Evolutionary conservation across 2,329 filamentous ascomycete species (phyloP).

Genomic region (Geosmithia morbida): DNA sequence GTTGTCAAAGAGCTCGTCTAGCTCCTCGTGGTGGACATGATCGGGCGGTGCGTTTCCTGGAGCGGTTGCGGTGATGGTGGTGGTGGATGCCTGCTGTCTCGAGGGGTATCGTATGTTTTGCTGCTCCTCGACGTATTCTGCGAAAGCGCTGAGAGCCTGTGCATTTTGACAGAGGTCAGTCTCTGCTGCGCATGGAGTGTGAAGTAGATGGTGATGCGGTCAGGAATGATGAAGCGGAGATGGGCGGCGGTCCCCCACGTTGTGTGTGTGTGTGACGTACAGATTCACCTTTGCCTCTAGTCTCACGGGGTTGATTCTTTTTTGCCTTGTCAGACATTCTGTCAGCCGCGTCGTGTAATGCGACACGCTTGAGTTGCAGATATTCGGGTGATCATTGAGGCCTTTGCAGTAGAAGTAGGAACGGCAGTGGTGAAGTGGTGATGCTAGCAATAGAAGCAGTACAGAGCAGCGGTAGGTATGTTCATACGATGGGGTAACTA

Average conservation of each 20-base stretch:
- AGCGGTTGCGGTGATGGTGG: conserved; percentile 2
- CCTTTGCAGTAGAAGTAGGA: background rate
- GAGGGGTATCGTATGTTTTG: conserved; percentile 56
- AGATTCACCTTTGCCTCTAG: conserved; percentile 69
- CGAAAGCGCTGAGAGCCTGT: conserved; percentile 88
- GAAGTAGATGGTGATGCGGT: too few species aligned
- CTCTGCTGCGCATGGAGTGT: background rate
- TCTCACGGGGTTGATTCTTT: conserved; percentile 54
- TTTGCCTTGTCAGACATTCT: conserved; percentile 38
- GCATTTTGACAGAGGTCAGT: too few species aligned
- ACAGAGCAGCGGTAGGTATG: too few species aligned
- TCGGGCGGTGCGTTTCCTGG: conserved; percentile 8
- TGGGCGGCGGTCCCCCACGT: background rate
- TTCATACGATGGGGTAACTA: too few species aligned
- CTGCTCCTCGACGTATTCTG: conserved; percentile 93
- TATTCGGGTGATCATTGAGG: conserved; percentile 14
- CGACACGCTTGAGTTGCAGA: conserved; percentile 5
- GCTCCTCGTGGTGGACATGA: conserved; percentile 52
- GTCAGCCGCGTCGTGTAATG: conserved; percentile 3
- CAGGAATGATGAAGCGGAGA: too few species aligned
- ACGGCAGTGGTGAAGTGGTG: background rate
- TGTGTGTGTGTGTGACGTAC: conserved; percentile 28
- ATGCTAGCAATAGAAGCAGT: background rate
- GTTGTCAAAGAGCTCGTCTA: conserved; percentile 84
- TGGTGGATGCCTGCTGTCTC: conserved; percentile 5